A percentile compares a stretch with the other conserved stretches of the same genome.
Evolutionary conservation across 2,329 filamentous ascomycete genomes (phyloP).

Genomic region (Scedosporium dehoogii): DNA sequence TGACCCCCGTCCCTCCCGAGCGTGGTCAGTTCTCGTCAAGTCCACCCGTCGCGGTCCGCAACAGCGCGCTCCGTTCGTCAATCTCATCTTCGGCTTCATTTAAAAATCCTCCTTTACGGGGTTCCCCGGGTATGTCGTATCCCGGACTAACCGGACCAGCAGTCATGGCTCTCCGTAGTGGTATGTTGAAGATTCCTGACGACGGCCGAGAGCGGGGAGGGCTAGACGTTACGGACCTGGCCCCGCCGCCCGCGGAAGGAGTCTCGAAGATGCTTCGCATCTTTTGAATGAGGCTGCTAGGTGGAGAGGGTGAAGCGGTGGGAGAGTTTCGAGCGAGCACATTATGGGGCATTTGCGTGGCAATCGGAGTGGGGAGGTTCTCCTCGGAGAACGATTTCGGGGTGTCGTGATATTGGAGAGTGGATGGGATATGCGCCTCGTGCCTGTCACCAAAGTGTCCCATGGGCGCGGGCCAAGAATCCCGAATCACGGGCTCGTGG

Average conservation of each 20-base stretch:
- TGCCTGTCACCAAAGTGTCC: not conserved
- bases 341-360: slow-evolving; percentile 4
- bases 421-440: not conserved
- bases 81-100: slow-evolving; percentile 12
- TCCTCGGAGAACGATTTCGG: not conserved
- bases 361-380: slow-evolving; percentile 9
- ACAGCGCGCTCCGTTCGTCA: slow-evolving; percentile 21
- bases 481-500: slow-evolving; percentile 22
- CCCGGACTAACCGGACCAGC: not conserved
- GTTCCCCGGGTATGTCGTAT: not conserved
- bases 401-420: not conserved
- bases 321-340: slow-evolving; percentile 8
- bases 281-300: slow-evolving; percentile 24
- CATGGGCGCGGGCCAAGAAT: slow-evolving; percentile 18
- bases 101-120: slow-evolving; percentile 9
- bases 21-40: slow-evolving; percentile 24
- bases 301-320: slow-evolving; percentile 9
- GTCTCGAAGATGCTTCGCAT: slow-evolving; percentile 31
- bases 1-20: slow-evolving; percentile 19
- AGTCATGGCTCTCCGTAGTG: not conserved
- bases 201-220: slow-evolving; percentile 15
- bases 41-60: slow-evolving; percentile 13
- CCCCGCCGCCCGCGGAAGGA: not conserved
- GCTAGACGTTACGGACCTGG: slow-evolving; percentile 8
- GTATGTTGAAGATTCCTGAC: slow-evolving; percentile 14